Evolutionary conservation across 805 yeast species (phyloP).

Genomic region (Candida anglica): DNA sequence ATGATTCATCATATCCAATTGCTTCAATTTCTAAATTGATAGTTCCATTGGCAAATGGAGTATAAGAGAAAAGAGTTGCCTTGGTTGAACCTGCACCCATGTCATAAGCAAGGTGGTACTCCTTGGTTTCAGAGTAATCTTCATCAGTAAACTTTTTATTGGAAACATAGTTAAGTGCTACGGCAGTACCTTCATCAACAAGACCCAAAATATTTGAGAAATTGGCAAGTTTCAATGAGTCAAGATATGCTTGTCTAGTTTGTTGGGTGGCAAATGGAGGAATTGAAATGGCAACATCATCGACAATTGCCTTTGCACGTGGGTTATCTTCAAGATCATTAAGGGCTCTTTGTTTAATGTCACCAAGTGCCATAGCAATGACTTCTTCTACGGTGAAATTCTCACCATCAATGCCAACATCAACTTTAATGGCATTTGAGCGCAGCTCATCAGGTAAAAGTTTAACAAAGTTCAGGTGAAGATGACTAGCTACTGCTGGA

Average conservation of each 20-base stretch:
- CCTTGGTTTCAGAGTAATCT: slow-evolving; percentile 32
- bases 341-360: slow-evolving; percentile 63
- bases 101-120: slow-evolving; percentile 74
- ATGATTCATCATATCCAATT: slow-evolving; percentile 57
- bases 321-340: slow-evolving; percentile 51
- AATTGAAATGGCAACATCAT: slow-evolving; percentile 70
- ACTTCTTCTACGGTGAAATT: slow-evolving; percentile 65
- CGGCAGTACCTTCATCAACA: slow-evolving; percentile 90
- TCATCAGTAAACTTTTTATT: slow-evolving; percentile 38
- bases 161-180: slow-evolving; percentile 76
- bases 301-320: slow-evolving; percentile 46
- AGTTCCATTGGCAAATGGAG: slow-evolving; percentile 39
- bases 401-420: slow-evolving; percentile 32
- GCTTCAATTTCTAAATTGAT: slow-evolving; percentile 61
- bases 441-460: slow-evolving; percentile 34
- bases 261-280: slow-evolving; percentile 66
- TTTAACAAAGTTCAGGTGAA: slow-evolving; percentile 49
- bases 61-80: slow-evolving; percentile 75
- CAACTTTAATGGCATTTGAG: slow-evolving; percentile 54
- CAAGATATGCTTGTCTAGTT: slow-evolving; percentile 68
- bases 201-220: slow-evolving; percentile 55
- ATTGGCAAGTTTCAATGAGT: slow-evolving; percentile 70
- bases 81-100: slow-evolving; percentile 91
- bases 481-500: slow-evolving; percentile 43
- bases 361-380: slow-evolving; percentile 75